phyloP scores from a whole-genome alignment of 1,139 yeast species.

The Pichia terricola region DNA sequence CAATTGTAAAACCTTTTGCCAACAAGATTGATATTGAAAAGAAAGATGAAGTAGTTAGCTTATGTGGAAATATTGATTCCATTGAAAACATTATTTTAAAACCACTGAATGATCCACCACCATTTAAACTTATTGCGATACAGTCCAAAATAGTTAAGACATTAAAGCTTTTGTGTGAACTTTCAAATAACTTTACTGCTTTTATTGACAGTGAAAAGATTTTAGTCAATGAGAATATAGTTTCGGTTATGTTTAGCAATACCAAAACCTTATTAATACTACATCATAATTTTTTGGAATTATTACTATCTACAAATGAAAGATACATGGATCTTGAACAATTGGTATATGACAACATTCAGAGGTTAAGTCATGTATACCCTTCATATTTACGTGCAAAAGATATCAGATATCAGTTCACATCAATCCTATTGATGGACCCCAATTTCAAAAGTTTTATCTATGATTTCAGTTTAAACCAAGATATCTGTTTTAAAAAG shows the following conservation, averaged over 20 bases:
- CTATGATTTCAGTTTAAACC: too few species aligned
- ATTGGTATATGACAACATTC: constrained; percentile 14
- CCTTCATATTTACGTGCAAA: constrained; percentile 13
- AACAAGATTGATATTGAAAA: not conserved
- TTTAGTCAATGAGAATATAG: constrained; percentile 12
- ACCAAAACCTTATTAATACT: constrained; percentile 15
- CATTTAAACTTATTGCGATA: constrained; percentile 5
- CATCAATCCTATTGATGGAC: not conserved
- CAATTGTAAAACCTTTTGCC: not conserved
- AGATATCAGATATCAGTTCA: constrained; percentile 2
- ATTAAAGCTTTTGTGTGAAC: constrained; percentile 9
- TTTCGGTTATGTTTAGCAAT: constrained; percentile 19
- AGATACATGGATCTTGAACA: constrained; percentile 6
- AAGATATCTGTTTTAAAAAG: not conserved
- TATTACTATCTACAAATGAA: constrained; percentile 4
- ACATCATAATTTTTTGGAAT: constrained; percentile 14
- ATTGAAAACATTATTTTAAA: constrained; percentile 1
- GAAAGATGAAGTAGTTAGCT: not conserved
- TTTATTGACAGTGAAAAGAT: constrained; percentile 3
- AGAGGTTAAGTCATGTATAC: constrained; percentile 18
- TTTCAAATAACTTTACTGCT: constrained; percentile 1
- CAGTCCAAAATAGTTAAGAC: constrained; percentile 7
- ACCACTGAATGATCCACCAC: constrained; percentile 7
- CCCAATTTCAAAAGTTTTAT: constrained; percentile 4
- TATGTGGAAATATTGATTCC: not conserved